Conservation (phyloP, 805 yeast genomes). For the Spathaspora boniae region DNA sequence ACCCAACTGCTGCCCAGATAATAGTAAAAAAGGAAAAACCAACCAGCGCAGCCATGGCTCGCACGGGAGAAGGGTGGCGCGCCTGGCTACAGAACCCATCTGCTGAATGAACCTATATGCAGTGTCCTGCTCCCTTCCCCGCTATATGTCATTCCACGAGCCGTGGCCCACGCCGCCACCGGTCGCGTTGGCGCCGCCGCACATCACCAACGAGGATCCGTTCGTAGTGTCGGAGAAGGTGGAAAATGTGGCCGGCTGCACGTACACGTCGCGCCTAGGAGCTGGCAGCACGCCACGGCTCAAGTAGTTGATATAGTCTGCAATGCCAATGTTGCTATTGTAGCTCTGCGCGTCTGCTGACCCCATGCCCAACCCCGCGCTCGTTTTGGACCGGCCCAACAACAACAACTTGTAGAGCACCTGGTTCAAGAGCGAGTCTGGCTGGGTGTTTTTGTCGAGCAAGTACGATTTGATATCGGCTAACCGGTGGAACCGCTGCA, state of each 20-base stretch:
- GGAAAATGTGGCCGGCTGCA: conserved; percentile 7
- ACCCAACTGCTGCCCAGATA: too few species aligned
- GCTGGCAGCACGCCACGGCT: conserved; percentile 4
- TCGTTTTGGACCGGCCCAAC: background rate
- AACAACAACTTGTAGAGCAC: conserved; percentile 8
- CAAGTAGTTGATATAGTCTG: conserved; percentile 14
- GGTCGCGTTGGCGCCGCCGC: conserved; percentile 19
- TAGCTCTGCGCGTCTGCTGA: too few species aligned
- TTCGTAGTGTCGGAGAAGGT: conserved; percentile 15
- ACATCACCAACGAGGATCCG: conserved; percentile 18
- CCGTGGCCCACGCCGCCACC: conserved; percentile 12
- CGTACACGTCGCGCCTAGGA: conserved; percentile 9
- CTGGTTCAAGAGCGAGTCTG: conserved; percentile 7
- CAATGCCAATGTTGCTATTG: conserved; percentile 8
- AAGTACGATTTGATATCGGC: conserved; percentile 10
- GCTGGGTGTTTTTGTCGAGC: conserved; percentile 4
- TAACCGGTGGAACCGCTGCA: conserved; percentile 20
- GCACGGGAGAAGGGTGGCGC: too few species aligned
- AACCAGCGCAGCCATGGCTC: too few species aligned
- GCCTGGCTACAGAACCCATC: background rate
- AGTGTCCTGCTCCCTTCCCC: background rate
- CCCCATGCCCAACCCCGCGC: conserved; percentile 1
- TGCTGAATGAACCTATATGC: background rate
- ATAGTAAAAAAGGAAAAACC: too few species aligned
- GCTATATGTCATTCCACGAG: conserved; percentile 15